Evolutionary conservation across 495 filamentous ascomycete species (phyloP), one percentile per base, ranked within the genome.

Genomic region (Hamigera avellanea): DNA sequence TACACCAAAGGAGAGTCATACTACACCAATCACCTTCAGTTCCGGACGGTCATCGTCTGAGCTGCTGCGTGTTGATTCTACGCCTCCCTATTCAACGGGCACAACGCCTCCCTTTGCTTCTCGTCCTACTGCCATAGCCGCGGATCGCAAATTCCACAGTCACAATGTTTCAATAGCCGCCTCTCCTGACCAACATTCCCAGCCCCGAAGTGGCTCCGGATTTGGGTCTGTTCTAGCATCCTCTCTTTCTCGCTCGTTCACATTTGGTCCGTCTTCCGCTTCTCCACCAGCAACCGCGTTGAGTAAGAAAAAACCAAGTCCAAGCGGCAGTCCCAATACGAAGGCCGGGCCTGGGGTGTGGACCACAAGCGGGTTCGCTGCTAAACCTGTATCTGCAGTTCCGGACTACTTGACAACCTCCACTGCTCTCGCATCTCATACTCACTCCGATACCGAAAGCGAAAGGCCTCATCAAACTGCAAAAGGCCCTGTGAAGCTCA

Each of bases 191-290:
- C 66, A 73, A 48, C 74, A 70, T 41, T 58, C 52, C 8, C 56
- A 63, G 19, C 43, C 54, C 19, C 48, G 57, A 34, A 63, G 54
- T 44, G 62, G 57, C 31, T 66, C 64, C 18, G 64, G 62, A 10
- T 52, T 68, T 44, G 64, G 64, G 3, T 78, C 75, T 19, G 75
- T 76, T 10, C 63, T 87, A 34, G 75, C 78, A 14, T 78, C 80
- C 8, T 80, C 78, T 33, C 62, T 89, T 4, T 75, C 81, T n/a
- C 73, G 79, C 12, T 78, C 80, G 12, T 81, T 86, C 35, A 69
- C 73, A 1, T 80, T 78, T 37, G 72, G 57, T 8, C 62, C 73
- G 8, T 73, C 79, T 5, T 81, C 80, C 6, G 73, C 79, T 6
- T 83, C 81, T 3, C 81, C 84, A 2, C 74, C 77, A 7, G 43